Conservation (phyloP, 352 stramenopile species). For the Achlya hypogyna region DNA sequence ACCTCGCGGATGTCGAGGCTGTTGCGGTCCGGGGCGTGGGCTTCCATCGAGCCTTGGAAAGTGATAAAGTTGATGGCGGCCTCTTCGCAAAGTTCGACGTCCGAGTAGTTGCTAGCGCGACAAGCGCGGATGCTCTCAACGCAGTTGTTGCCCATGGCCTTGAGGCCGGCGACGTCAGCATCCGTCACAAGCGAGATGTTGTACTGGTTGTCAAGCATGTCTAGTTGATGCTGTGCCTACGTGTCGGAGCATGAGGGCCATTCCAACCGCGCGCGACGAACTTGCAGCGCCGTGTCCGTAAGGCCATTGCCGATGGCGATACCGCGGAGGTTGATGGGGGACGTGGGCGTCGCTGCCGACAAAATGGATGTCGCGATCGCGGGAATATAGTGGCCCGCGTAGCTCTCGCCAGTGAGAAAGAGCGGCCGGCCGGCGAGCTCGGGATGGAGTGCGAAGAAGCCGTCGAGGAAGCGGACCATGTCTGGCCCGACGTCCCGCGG, state of each 20-base stretch:
- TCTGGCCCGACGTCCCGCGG: background rate
- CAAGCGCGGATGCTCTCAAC: constrained; percentile 76
- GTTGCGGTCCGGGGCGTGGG: background rate
- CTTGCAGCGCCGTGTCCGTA: constrained; percentile 89
- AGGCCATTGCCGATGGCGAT: constrained; percentile 95
- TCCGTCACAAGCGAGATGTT: constrained; percentile 56
- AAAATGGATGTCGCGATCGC: constrained; percentile 61
- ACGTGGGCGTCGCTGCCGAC: constrained; percentile 53
- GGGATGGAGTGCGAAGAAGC: background rate
- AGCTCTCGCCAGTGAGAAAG: constrained; percentile 72
- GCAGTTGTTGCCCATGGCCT: constrained; percentile 43
- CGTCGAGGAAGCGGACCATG: background rate
- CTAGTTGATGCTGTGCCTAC: constrained; percentile 32
- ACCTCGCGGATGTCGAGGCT: background rate
- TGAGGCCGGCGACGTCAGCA: constrained; percentile 52
- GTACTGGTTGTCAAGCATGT: constrained; percentile 89
- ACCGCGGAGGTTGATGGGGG: constrained; percentile 81
- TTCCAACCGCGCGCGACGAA: constrained; percentile 23
- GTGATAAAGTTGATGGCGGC: background rate
- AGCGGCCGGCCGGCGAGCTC: constrained; percentile 21
- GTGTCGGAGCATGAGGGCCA: background rate
- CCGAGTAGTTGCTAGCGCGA: constrained; percentile 37
- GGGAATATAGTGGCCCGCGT: constrained; percentile 78
- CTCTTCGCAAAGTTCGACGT: background rate
- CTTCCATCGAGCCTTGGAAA: background rate